These are phyloP conservation scores for Pseudocercospora macadamiae DNA, from an alignment of 2,329 filamentous ascomycete genomes.

Conservation along the genomic window DNA sequence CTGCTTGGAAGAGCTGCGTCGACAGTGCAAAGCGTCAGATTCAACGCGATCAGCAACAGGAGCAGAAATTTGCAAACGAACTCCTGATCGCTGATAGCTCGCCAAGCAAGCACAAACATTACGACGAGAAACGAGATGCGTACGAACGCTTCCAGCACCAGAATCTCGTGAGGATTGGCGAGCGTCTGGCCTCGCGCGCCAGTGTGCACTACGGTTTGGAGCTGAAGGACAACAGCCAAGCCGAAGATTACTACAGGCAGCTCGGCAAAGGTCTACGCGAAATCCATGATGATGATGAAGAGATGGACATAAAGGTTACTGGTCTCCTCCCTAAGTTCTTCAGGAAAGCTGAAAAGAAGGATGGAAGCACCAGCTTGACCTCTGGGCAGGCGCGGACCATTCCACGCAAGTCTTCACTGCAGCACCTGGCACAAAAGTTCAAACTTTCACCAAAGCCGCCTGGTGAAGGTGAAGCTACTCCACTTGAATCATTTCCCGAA, in stretches of 20 bases:
- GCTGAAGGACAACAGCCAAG: neutral
- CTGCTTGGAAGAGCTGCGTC: neutral
- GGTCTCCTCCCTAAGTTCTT: neutral
- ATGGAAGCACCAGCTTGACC: neutral
- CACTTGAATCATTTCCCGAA: neutral
- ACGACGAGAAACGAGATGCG: slow-evolving; percentile 1
- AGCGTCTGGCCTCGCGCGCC: neutral
- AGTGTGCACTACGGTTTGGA: neutral
- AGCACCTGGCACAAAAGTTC: neutral
- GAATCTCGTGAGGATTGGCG: neutral
- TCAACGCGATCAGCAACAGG: neutral
- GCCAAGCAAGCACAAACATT: neutral
- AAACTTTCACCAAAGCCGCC: neutral
- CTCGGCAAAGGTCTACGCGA: neutral
- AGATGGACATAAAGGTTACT: neutral
- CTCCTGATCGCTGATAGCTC: neutral
- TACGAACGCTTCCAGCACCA: neutral
- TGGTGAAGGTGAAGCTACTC: neutral
- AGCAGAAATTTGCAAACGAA: neutral
- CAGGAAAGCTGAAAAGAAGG: neutral
- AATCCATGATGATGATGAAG: neutral
- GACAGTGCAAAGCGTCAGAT: neutral
- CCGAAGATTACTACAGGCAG: neutral
- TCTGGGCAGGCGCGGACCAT: neutral
- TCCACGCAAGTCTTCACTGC: slow-evolving; percentile 2